A percentile compares a stretch with the other conserved stretches of the same genome.
Evolutionary conservation across 139 green algal genomes (phyloP).

Genomic region (Nannochloris sp.): DNA sequence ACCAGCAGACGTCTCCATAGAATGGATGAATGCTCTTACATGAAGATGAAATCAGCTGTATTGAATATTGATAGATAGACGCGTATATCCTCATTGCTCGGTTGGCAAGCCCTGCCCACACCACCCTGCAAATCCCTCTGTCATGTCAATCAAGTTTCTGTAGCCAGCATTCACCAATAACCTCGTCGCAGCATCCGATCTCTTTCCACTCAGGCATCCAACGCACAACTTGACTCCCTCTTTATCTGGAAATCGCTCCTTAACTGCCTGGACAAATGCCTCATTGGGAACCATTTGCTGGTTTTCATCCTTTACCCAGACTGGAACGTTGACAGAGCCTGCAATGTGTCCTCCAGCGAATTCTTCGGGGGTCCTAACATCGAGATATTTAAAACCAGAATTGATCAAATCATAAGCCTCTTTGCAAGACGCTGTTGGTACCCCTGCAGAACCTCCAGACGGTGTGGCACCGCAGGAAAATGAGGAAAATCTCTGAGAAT

Average conservation of each 20-base stretch:
- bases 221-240: slow-evolving; percentile 2
- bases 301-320: slow-evolving; percentile 13
- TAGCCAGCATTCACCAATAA: slow-evolving; percentile 16
- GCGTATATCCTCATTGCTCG: neutral
- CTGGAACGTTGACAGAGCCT: slow-evolving; percentile 23
- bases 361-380: slow-evolving; percentile 18
- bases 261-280: slow-evolving; percentile 9
- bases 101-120: neutral
- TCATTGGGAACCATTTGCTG: slow-evolving; percentile 9
- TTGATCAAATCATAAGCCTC: neutral
- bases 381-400: slow-evolving; percentile 2
- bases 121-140: slow-evolving; percentile 10
- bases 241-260: slow-evolving; percentile 1
- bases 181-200: neutral
- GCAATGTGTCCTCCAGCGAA: slow-evolving; percentile 16
- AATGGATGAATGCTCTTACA: neutral
- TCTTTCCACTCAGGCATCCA: slow-evolving; percentile 11
- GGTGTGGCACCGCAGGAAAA: too few relatives aligned
- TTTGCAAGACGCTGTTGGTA: neutral
- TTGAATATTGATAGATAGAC: neutral
- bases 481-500: too few relatives aligned
- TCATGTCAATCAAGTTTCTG: slow-evolving; percentile 13
- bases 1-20: neutral
- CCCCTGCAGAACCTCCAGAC: too few relatives aligned
- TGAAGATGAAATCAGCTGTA: neutral